Evolutionary conservation across 805 yeast species (phyloP).

Genomic region (Starmerella potacharoeniae): DNA sequence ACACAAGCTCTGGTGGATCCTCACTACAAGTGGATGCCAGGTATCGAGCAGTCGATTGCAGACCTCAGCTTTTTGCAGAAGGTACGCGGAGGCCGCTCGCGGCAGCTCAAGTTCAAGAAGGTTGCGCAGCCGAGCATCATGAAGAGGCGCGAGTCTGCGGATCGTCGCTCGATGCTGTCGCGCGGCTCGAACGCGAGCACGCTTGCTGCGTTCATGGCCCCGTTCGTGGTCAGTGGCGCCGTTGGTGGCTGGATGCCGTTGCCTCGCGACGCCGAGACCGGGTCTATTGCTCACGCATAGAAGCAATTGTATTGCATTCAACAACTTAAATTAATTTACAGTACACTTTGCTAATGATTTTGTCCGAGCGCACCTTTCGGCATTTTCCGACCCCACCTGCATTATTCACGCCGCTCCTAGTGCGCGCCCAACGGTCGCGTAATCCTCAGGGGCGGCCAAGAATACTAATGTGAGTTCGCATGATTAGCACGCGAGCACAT

Average conservation of each 20-base stretch:
- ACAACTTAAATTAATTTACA: neutral
- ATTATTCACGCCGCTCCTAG: no score
- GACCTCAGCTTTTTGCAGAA: conserved; percentile 29
- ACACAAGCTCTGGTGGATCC: neutral
- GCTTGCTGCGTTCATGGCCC: conserved; percentile 34
- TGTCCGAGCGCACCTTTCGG: no score
- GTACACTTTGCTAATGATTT: neutral
- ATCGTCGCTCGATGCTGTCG: conserved; percentile 12
- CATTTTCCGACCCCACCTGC: no score
- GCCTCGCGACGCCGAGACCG: neutral
- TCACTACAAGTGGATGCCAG: conserved; percentile 32
- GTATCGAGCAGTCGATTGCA: conserved; percentile 31
- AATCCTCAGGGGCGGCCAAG: no score
- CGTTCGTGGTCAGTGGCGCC: conserved; percentile 47
- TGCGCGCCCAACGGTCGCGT: no score
- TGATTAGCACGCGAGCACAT: no score
- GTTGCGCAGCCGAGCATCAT: neutral
- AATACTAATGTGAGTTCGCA: no score
- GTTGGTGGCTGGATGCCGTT: conserved; percentile 36
- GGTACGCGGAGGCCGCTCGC: conserved; percentile 34
- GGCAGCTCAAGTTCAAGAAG: conserved; percentile 13
- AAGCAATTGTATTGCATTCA: neutral
- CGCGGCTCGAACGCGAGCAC: conserved; percentile 15
- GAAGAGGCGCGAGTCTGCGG: conserved; percentile 7
- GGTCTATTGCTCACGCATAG: neutral